phyloP scores from a whole-genome alignment of 352 stramenopile genomes.

The Peronospora destructor region DNA sequence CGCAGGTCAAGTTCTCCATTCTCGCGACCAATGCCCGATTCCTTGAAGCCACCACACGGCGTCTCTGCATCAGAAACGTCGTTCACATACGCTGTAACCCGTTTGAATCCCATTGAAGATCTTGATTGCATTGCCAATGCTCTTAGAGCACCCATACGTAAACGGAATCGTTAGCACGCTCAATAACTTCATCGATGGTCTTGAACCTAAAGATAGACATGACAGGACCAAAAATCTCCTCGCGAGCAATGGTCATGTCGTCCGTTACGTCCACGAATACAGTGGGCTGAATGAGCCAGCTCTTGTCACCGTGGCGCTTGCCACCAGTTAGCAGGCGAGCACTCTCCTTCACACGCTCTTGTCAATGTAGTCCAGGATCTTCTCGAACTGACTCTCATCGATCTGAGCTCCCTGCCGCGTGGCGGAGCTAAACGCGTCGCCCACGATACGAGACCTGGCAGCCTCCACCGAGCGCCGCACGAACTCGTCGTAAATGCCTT shows the following conservation, averaged over 20 bases:
- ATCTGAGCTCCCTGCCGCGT: slow-evolving; percentile 59
- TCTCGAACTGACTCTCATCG: slow-evolving; percentile 64
- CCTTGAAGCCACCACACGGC: slow-evolving; percentile 85
- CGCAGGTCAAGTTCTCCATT: slow-evolving; percentile 61
- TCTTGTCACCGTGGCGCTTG: slow-evolving; percentile 48
- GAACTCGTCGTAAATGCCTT: slow-evolving; percentile 86
- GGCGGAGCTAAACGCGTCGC: slow-evolving; percentile 38
- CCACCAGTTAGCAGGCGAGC: slow-evolving; percentile 79
- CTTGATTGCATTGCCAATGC: slow-evolving; percentile 79
- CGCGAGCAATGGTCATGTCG: slow-evolving; percentile 84
- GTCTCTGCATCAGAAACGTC: slow-evolving; percentile 81
- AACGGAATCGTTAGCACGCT: slow-evolving; percentile 75
- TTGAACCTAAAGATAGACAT: slow-evolving; percentile 88
- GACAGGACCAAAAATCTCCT: slow-evolving; percentile 92
- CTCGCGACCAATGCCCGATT: slow-evolving; percentile 81
- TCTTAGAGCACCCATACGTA: slow-evolving; percentile 83
- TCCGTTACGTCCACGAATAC: slow-evolving; percentile 81
- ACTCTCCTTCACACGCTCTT: slow-evolving; percentile 75
- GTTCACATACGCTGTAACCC: slow-evolving; percentile 92
- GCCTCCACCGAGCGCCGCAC: slow-evolving; percentile 46
- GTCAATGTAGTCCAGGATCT: slow-evolving; percentile 83
- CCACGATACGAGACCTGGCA: slow-evolving; percentile 46
- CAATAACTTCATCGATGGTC: slow-evolving; percentile 84
- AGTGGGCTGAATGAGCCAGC: slow-evolving; percentile 90
- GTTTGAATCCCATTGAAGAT: slow-evolving; percentile 84